A percentile compares a stretch with the other conserved stretches of the same genome.
phyloP scores from a whole-genome alignment of 2,329 filamentous ascomycete genomes.

The Diaporthe citriasiana region DNA sequence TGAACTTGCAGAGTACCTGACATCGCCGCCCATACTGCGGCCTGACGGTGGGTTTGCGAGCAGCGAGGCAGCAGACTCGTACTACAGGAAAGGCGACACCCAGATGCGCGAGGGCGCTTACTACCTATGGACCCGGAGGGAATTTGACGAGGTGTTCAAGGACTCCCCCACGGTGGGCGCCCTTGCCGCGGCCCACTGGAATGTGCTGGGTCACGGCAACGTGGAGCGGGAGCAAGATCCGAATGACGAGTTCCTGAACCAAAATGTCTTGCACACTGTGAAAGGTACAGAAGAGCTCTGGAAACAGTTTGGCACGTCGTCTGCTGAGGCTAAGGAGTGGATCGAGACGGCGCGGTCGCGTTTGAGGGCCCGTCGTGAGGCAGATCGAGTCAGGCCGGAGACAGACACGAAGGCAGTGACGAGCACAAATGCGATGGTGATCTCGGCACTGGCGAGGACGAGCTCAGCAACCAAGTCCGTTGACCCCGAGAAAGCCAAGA shows the following conservation, averaged over 20 bases:
- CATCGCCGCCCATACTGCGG: conserved; percentile 76
- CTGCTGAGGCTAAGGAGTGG: conserved; percentile 76
- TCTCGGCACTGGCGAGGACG: conserved; percentile 84
- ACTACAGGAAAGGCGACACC: conserved; percentile 78
- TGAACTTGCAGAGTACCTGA: conserved; percentile 90
- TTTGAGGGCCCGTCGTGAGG: conserved; percentile 79
- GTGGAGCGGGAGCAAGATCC: conserved; percentile 86
- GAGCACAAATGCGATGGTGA: conserved; percentile 89
- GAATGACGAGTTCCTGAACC: conserved; percentile 93
- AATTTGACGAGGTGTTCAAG: conserved; percentile 81
- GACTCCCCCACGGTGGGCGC: conserved; percentile 71
- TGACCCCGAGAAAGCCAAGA: conserved; percentile 68
- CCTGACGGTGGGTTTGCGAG: conserved; percentile 83
- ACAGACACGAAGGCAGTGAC: conserved; percentile 91
- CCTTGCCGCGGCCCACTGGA: conserved; percentile 87
- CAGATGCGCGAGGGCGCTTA: conserved; percentile 93
- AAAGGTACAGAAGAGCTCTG: conserved; percentile 78
- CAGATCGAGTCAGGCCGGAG: conserved; percentile 80
- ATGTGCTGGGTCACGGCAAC: conserved; percentile 87
- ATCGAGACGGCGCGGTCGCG: conserved; percentile 77
- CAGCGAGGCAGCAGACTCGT: conserved; percentile 91
- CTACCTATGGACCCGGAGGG: conserved; percentile 92
- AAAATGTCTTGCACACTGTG: conserved; percentile 86
- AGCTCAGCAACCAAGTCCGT: conserved; percentile 76
- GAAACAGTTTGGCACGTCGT: conserved; percentile 79